phyloP scores from a whole-genome alignment of 805 yeast genomes.

The Candida sakaeoensis region DNA sequence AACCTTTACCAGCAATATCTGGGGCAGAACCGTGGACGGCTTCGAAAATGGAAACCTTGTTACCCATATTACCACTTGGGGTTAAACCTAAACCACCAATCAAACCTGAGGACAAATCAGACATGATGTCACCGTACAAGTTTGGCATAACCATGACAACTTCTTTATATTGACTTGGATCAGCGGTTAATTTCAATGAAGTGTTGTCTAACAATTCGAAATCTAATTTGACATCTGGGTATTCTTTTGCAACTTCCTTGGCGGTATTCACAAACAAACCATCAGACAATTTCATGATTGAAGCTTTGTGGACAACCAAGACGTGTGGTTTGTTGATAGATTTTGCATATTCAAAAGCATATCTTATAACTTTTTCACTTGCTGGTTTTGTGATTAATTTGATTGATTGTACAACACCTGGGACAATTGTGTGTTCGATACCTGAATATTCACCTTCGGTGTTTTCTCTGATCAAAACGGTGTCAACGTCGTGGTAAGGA shows the following conservation, averaged over 20 bases:
- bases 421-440: constrained; percentile 95
- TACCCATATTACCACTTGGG: constrained; percentile 99
- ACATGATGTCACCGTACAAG: constrained; percentile 98
- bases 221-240: constrained; percentile 82
- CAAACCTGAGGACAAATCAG: constrained; percentile 95
- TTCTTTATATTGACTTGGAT: constrained; percentile 83
- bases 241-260: constrained; percentile 82
- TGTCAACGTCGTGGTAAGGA: constrained; percentile 83
- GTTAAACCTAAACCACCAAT: constrained; percentile 99
- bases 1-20: constrained; percentile 97
- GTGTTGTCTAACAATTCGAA: constrained; percentile 94
- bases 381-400: constrained; percentile 96
- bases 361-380: constrained; percentile 92
- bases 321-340: constrained; percentile 84
- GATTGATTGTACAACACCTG: constrained; percentile 98
- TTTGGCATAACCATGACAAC: constrained; percentile 98
- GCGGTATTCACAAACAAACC: constrained; percentile 95
- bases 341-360: constrained; percentile 95
- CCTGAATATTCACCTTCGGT: constrained; percentile 99
- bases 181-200: constrained; percentile 82
- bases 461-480: constrained; percentile 96
- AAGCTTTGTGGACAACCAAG: constrained; percentile 95
- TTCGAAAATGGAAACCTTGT: constrained; percentile 95
- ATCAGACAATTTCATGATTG: constrained; percentile 97
- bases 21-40: constrained; percentile 99